Base-by-base conservation (phyloP, 129 eudicot genomes). In the Scalesia atractyloides region DNA sequence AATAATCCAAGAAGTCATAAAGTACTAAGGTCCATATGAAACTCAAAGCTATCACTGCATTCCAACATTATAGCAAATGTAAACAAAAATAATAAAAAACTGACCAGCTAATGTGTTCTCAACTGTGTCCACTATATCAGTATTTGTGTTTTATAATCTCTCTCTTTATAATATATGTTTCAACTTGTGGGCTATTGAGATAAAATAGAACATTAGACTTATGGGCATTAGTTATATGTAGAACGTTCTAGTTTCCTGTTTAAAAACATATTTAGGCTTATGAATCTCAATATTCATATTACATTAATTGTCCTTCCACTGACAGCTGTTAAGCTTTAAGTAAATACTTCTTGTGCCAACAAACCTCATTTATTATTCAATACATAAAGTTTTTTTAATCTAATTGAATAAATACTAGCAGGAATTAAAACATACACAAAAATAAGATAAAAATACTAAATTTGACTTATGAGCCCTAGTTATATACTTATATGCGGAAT, bases 1-100 rank as follows among this genome's bases (percentile, higher is more conserved):
- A 30, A 60, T 58, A 57, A 16, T 14, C 10, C 19, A 19, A 16
- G 33, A 43, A 34, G 44, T 51, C 47, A 53, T 18, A 9, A 16
- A 18, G 60, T 56, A 44, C 4, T 46, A 16, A 74, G n/a, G 24
- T 64, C 44, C 16, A 13, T 60, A 44, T 24, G 13, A n/a, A 24
- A 66, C 37, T 53, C n/a, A 66, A 66, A 54, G 37, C 30, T 2
- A 44, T 75, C 60, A 75, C 13, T 44, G 19, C 68, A 43, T 41
- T 66, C 66, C 41, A 64, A 66, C 79, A 66, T 41, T 37, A 37
- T 37, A 5, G 43, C 43, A 37, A 37, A 37, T 37, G 43, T 37
- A 37, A 37, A 37, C 43, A 37, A 37, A 37, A 37, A 37, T 37
- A 37, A 8, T 37, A 37, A 37, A 0, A 37, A 37, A 37, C 43